A percentile compares a stretch with the other conserved stretches of the same genome.
Conservation (phyloP, 495 filamentous ascomycete species). For the Talaromyces proteolyticus region DNA sequence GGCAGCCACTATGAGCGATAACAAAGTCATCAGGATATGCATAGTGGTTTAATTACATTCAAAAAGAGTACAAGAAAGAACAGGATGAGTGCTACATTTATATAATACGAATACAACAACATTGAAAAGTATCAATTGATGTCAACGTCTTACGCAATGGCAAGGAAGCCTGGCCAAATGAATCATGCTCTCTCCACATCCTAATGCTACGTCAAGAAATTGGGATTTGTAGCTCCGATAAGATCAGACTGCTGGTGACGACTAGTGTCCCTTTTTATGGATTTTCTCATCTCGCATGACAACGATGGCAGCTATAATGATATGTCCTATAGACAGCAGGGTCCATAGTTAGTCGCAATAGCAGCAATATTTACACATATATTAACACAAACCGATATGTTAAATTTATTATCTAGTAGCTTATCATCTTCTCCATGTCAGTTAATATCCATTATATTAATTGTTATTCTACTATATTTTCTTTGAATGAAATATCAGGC, state of each 20-base stretch:
- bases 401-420: not conserved
- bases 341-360: too few species aligned
- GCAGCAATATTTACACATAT: not conserved
- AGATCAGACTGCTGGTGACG: too few species aligned
- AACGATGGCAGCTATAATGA: not conserved
- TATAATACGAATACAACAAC: not conserved
- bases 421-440: not conserved
- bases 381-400: not conserved
- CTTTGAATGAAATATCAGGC: not conserved
- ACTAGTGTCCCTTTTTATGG: not conserved
- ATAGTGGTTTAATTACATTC: not conserved
- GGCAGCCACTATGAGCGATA: not conserved
- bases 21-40: not conserved
- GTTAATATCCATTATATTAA: not conserved
- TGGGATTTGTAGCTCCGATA: too few species aligned
- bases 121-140: not conserved
- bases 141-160: not conserved
- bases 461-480: too few species aligned
- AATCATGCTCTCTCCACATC: not conserved
- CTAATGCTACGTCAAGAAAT: not conserved
- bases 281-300: not conserved
- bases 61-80: not conserved
- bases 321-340: not conserved
- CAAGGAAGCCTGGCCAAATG: not conserved
- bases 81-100: not conserved